These are phyloP conservation scores for Syzygium syzygioides DNA, from an alignment of 441 rosid genomes.

Conservation along the genomic window DNA sequence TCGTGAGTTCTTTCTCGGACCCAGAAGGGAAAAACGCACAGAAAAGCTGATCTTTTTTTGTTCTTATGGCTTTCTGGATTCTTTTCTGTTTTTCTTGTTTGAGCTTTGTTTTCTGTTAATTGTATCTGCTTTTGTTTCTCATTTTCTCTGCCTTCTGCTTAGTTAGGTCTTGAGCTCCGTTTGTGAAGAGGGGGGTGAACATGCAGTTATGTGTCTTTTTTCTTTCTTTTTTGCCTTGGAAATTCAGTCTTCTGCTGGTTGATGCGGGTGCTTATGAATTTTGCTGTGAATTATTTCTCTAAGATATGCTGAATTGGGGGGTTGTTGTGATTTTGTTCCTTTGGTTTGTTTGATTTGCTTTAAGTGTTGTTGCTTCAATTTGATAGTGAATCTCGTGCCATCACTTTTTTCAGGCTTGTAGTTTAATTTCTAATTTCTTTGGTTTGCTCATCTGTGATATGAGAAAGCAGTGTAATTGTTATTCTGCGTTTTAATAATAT, in stretches of 20 bases:
- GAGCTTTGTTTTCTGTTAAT: not conserved
- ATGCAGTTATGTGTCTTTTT: not conserved
- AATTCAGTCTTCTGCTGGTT: not conserved
- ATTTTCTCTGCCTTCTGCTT: not conserved
- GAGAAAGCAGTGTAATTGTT: not conserved
- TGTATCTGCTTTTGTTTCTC: not conserved
- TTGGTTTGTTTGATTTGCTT: not conserved
- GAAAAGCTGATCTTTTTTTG: not conserved
- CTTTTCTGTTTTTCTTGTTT: not conserved
- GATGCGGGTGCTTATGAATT: not conserved
- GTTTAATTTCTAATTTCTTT: not conserved
- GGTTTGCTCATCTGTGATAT: not conserved
- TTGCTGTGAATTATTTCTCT: not conserved
- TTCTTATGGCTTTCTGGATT: not conserved
- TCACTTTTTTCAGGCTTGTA: not conserved
- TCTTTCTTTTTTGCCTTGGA: not conserved
- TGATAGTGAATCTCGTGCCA: not conserved
- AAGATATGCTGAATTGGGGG: not conserved
- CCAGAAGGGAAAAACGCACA: not conserved
- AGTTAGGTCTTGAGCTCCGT: not conserved
- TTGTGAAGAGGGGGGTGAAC: not conserved
- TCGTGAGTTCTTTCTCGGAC: not conserved
- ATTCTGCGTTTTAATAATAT: not conserved
- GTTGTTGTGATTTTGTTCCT: not conserved
- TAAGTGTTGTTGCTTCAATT: not conserved